Evolutionary conservation across 768 basidiomycete species (phyloP).

Genomic region (Galerina marginata): DNA sequence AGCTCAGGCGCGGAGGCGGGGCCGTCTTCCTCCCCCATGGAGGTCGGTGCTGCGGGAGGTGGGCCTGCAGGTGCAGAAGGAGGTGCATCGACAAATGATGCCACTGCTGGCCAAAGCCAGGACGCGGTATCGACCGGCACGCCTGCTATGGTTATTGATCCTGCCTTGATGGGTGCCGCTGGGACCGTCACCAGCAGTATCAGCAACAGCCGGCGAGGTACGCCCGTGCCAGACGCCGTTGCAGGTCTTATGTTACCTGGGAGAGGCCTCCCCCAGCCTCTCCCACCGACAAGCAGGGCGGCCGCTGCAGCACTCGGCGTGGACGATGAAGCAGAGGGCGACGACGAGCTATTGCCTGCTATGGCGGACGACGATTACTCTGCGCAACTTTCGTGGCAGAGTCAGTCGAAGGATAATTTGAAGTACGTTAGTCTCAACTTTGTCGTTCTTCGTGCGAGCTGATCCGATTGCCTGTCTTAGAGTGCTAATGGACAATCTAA

Average conservation of each 20-base stretch:
- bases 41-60: neutral
- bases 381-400: constrained; percentile 82
- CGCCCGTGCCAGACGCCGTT: constrained; percentile 22
- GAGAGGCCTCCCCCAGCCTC: constrained; percentile 20
- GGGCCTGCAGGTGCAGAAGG: neutral
- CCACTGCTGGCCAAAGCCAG: neutral
- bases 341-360: constrained; percentile 79
- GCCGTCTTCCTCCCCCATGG: neutral
- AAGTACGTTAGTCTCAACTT: constrained; percentile 51
- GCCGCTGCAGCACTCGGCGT: constrained; percentile 13
- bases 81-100: neutral
- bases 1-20: neutral
- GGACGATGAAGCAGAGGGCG: constrained; percentile 71
- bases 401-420: constrained; percentile 86
- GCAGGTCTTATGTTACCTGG: constrained; percentile 18
- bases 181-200: constrained; percentile 7
- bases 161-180: constrained; percentile 25
- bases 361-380: constrained; percentile 93
- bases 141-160: constrained; percentile 24
- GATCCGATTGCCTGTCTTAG: constrained; percentile 40
- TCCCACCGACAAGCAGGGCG: constrained; percentile 8
- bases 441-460: neutral
- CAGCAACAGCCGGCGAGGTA: constrained; percentile 13
- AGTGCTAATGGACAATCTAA: constrained; percentile 89
- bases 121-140: constrained; percentile 1